These are phyloP conservation scores for Alternaria metachromatica DNA, from an alignment of 2,329 filamentous ascomycete species.

Conservation along the genomic window DNA sequence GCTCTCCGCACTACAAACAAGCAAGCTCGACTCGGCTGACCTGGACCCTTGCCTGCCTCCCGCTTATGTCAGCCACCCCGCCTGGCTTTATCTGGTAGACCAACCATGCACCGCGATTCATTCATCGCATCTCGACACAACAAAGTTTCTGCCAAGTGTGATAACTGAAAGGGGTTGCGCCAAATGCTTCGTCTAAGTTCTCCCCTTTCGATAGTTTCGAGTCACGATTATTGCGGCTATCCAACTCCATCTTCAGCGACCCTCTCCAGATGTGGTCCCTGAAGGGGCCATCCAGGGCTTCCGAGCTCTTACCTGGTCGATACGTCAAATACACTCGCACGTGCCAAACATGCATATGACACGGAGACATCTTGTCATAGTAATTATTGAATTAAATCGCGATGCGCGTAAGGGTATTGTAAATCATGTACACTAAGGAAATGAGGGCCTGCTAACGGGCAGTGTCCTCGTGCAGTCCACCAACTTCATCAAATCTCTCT, in stretches of 20 bases:
- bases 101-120: not conserved
- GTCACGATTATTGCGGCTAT: not conserved
- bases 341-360: not conserved
- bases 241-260: not conserved
- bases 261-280: not conserved
- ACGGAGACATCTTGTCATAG: not conserved
- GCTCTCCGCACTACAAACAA: conserved; percentile 14
- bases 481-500: conserved; percentile 29
- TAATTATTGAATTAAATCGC: not conserved
- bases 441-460: conserved; percentile 21
- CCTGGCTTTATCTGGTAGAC: conserved; percentile 2
- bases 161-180: not conserved
- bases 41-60: conserved; percentile 3
- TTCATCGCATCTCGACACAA: not conserved
- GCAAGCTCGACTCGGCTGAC: conserved; percentile 16
- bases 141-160: not conserved
- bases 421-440: conserved; percentile 4
- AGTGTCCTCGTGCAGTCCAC: conserved; percentile 40
- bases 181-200: no score
- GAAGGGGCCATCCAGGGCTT: not conserved
- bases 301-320: not conserved
- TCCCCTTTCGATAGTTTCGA: not conserved
- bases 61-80: conserved; percentile 7
- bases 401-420: not conserved
- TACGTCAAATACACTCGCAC: not conserved